Conservation (phyloP, 148 eudicot species). For the Talinum fruticosum region DNA sequence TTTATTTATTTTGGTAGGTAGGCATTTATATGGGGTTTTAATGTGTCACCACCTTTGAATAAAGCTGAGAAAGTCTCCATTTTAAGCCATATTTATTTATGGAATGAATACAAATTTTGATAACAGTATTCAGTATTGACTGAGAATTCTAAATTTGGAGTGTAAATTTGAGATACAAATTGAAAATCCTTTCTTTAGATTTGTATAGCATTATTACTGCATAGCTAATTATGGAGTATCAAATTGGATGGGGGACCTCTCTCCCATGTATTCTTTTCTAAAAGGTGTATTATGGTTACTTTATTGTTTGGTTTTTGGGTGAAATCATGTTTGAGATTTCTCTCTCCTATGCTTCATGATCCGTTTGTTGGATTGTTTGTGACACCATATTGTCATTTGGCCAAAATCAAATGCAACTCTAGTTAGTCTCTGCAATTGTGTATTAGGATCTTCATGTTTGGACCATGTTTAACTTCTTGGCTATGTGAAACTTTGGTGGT, state of each 20-base stretch:
- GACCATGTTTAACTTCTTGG: background rate
- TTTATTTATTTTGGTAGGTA: constrained; percentile 21
- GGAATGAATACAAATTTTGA: background rate
- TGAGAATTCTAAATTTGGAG: background rate
- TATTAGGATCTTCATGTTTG: background rate
- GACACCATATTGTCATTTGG: background rate
- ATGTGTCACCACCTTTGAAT: background rate
- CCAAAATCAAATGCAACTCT: background rate
- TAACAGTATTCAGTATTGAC: background rate
- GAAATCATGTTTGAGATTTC: background rate
- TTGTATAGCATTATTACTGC: background rate
- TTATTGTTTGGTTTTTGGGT: constrained; percentile 12
- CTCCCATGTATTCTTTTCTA: background rate
- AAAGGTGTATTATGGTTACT: background rate
- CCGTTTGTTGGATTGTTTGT: background rate
- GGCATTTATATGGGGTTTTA: constrained; percentile 3
- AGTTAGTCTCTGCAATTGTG: background rate
- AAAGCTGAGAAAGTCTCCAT: background rate
- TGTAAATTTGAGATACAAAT: background rate
- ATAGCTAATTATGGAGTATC: background rate
- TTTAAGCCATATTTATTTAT: constrained; percentile 3
- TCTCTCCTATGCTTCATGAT: background rate
- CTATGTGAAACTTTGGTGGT: too few relatives aligned
- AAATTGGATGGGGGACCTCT: background rate
- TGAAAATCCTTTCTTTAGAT: background rate